phyloP scores from a whole-genome alignment of 345 rosid genomes.

The Pugionium cornutum region DNA sequence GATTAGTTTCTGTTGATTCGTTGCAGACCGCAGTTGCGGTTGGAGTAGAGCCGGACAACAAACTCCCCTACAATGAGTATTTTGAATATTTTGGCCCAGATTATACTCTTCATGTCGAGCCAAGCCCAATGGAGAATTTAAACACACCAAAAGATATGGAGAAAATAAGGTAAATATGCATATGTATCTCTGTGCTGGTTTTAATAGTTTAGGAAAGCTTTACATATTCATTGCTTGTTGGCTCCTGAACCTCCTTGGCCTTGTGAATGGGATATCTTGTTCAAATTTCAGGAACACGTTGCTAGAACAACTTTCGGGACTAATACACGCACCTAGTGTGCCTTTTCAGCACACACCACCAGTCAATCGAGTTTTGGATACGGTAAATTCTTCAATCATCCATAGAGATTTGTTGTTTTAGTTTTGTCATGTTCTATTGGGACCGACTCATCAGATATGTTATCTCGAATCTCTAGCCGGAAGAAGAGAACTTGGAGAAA shows the following conservation, averaged over 20 bases:
- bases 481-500: conserved; percentile 39
- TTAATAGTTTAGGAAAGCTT: conserved; percentile 14
- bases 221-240: conserved; percentile 11
- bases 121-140: conserved; percentile 74
- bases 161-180: conserved; percentile 63
- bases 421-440: conserved; percentile 4
- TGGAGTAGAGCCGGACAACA: conserved; percentile 93
- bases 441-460: conserved; percentile 13
- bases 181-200: not conserved
- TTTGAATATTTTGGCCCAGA: conserved; percentile 96
- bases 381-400: conserved; percentile 20
- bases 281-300: conserved; percentile 42
- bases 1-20: conserved; percentile 26
- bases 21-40: conserved; percentile 96
- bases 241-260: conserved; percentile 12
- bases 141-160: conserved; percentile 83
- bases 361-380: conserved; percentile 39
- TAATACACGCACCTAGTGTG: conserved; percentile 45
- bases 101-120: conserved; percentile 87
- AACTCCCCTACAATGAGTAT: conserved; percentile 90
- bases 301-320: conserved; percentile 44
- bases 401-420: conserved; percentile 3
- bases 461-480: conserved; percentile 29
- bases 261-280: conserved; percentile 14
- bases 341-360: conserved; percentile 47